phyloP scores from a whole-genome alignment of 2,329 filamentous ascomycete species.

The Penicillium freii region DNA sequence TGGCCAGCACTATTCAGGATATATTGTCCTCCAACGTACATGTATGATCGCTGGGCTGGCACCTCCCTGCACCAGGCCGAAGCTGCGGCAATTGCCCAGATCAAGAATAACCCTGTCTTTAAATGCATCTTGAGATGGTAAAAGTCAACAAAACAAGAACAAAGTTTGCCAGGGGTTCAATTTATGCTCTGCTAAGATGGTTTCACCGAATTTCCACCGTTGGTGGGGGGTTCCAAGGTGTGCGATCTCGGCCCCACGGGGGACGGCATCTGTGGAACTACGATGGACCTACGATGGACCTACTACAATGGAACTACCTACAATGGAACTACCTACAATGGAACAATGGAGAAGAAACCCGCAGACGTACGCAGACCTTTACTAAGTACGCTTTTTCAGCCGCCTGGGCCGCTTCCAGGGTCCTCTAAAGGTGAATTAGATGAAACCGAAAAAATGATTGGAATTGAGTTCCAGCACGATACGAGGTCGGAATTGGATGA shows the following conservation, averaged over 20 bases:
- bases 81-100: slow-evolving; percentile 9
- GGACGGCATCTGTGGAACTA: too few species aligned
- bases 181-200: background rate
- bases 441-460: background rate
- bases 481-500: too few species aligned
- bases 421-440: too few species aligned
- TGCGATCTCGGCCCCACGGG: too few species aligned
- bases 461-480: background rate
- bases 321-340: too few species aligned
- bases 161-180: background rate
- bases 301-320: too few species aligned
- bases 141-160: background rate
- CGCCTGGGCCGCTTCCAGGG: too few species aligned
- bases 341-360: too few species aligned
- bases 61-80: slow-evolving; percentile 7
- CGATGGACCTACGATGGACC: too few species aligned
- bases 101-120: slow-evolving; percentile 8
- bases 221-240: too few species aligned
- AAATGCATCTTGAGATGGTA: slow-evolving; percentile 10
- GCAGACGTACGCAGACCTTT: too few species aligned
- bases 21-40: slow-evolving; percentile 34
- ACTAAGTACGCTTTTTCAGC: too few species aligned
- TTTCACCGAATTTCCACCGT: slow-evolving; percentile 1
- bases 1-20: slow-evolving; percentile 13
- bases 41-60: slow-evolving; percentile 23